Evolutionary conservation across 2,329 filamentous ascomycete species (phyloP).

Genomic region (Fonsecaea monophora): DNA sequence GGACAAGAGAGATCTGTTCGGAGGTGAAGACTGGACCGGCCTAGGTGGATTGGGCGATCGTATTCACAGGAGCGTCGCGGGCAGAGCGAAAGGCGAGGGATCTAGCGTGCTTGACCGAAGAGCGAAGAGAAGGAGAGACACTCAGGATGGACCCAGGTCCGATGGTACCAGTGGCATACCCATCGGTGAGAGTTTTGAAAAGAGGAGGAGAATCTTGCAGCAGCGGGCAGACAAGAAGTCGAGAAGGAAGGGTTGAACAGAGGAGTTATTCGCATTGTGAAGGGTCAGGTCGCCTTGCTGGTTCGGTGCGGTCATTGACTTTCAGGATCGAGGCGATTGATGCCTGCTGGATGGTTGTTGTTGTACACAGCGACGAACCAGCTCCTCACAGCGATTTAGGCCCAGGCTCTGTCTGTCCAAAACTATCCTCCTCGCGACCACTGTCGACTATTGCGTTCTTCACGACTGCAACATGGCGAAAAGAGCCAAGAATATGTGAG

Average conservation of each 20-base stretch:
- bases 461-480: too few relatives aligned
- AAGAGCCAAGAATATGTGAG: too few relatives aligned
- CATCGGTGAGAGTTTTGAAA: conserved; percentile 77
- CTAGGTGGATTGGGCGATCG: conserved; percentile 85
- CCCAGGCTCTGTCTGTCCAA: background rate
- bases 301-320: background rate
- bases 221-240: conserved; percentile 45
- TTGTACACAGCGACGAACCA: background rate
- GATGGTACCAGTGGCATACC: conserved; percentile 64
- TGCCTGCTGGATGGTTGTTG: too few relatives aligned
- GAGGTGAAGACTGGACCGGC: conserved; percentile 91
- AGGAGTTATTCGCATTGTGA: background rate
- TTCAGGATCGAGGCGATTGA: too few relatives aligned
- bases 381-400: background rate
- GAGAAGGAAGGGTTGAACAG: conserved; percentile 32
- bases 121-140: conserved; percentile 72
- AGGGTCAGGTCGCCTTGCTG: background rate
- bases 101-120: conserved; percentile 75
- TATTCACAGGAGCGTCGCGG: conserved; percentile 78
- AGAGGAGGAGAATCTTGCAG: conserved; percentile 61
- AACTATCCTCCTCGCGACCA: background rate
- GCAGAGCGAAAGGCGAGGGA: conserved; percentile 61
- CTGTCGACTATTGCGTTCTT: background rate
- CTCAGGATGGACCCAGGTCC: conserved; percentile 74
- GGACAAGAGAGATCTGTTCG: conserved; percentile 67